These are phyloP conservation scores for Phialophora chinensis DNA, from an alignment of 2,329 filamentous ascomycete genomes.

Conservation along the genomic window DNA sequence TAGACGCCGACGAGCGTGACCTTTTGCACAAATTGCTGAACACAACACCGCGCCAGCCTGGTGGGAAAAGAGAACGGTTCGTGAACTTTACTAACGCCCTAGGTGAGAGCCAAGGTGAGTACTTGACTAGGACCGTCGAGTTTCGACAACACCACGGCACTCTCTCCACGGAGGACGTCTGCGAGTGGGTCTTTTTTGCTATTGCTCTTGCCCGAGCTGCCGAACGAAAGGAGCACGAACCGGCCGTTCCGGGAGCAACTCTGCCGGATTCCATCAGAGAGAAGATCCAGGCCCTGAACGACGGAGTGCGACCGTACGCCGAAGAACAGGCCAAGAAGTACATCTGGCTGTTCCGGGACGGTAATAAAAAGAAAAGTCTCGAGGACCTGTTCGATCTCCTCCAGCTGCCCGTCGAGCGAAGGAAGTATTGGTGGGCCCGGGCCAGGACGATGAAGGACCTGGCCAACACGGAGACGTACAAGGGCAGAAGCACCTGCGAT, in stretches of 20 bases:
- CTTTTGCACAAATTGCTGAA: conserved; percentile 3
- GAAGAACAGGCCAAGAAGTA: not conserved
- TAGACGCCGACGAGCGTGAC: not conserved
- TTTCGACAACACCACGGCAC: conserved; percentile 20
- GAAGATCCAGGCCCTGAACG: not conserved
- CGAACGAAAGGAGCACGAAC: conserved; percentile 12
- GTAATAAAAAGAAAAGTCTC: not conserved
- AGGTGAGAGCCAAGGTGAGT: not conserved
- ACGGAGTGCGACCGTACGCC: not conserved
- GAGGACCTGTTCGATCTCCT: conserved; percentile 15
- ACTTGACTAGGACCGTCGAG: conserved; percentile 6
- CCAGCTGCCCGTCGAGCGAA: not conserved
- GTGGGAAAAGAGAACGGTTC: conserved; percentile 3
- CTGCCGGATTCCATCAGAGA: not conserved
- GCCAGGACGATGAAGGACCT: not conserved
- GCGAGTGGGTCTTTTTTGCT: conserved; percentile 8
- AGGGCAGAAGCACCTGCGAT: not conserved
- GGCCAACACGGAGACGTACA: not conserved
- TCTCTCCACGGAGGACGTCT: not conserved
- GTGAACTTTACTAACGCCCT: conserved; percentile 12
- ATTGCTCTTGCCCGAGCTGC: conserved; percentile 1
- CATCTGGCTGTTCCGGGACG: conserved; percentile 5
- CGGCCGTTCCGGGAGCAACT: not conserved
- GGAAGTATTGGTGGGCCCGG: conserved; percentile 8
- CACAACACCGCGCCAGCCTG: not conserved